These are phyloP conservation scores for Dendrobium officinale DNA, from an alignment of 106 monocot species.

Conservation along the genomic window DNA sequence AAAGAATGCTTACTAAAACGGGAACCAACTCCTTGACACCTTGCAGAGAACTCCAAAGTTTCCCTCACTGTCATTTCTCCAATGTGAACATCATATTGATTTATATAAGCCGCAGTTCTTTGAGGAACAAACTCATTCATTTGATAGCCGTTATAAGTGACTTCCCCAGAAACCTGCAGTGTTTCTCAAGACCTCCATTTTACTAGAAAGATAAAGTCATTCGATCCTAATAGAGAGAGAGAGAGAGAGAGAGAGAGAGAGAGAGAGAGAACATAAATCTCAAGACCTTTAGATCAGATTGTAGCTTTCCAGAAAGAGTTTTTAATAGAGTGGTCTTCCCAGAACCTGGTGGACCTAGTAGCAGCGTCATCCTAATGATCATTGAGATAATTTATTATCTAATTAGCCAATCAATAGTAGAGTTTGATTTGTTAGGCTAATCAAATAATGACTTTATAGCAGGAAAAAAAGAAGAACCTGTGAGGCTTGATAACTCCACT, in stretches of 20 bases:
- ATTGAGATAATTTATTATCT: not conserved
- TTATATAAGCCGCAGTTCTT: not conserved
- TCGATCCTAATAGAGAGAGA: not conserved
- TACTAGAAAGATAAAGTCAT: not conserved
- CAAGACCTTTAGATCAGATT: conserved; percentile 25
- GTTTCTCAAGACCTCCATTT: not conserved
- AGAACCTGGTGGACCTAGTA: conserved; percentile 52
- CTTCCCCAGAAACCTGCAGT: not conserved
- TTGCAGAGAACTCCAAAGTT: not conserved
- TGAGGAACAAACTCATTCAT: not conserved
- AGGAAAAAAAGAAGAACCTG: conserved; percentile 9
- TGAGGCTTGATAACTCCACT: conserved; percentile 34
- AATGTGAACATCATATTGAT: not conserved
- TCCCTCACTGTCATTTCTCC: not conserved
- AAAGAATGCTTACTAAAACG: not conserved
- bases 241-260: not conserved
- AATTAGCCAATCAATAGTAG: not conserved
- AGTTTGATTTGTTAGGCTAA: not conserved
- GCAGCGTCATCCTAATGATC: conserved; percentile 24
- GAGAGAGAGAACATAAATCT: no score
- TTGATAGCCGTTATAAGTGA: not conserved
- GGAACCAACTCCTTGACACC: not conserved
- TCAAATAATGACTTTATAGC: no score
- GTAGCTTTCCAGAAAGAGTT: conserved; percentile 29
- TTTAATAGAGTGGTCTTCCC: conserved; percentile 48